phyloP scores from a whole-genome alignment of 2,329 filamentous ascomycete genomes.

The Delphinella strobiligena region DNA sequence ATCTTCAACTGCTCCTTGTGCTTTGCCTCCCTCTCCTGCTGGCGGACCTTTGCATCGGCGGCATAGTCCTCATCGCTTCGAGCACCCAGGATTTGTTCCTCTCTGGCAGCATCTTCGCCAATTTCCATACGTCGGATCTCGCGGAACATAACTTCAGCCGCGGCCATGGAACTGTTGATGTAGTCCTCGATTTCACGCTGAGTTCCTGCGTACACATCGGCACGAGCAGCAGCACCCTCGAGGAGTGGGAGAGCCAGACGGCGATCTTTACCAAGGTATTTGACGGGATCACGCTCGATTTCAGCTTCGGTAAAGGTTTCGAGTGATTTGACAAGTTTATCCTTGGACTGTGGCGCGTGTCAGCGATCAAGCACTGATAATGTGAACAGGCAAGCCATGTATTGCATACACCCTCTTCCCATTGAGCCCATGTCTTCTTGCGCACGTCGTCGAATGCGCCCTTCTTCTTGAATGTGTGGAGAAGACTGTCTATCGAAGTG shows the following conservation, averaged over 20 bases:
- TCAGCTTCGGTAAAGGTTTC: constrained; percentile 54
- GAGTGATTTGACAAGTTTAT: constrained; percentile 29
- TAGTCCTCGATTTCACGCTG: constrained; percentile 55
- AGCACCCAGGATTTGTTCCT: constrained; percentile 51
- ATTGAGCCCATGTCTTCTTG: constrained; percentile 65
- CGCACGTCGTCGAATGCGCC: constrained; percentile 69
- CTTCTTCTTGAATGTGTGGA: constrained; percentile 78
- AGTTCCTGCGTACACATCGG: constrained; percentile 61
- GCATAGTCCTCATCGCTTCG: constrained; percentile 67
- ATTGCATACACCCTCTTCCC: constrained; percentile 51
- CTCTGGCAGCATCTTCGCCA: constrained; percentile 54
- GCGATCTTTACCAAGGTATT: constrained; percentile 60
- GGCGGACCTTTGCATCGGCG: constrained; percentile 49
- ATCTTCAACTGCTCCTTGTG: constrained; percentile 48
- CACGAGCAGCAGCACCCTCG: constrained; percentile 66
- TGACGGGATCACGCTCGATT: constrained; percentile 57
- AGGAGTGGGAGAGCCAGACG: constrained; percentile 63
- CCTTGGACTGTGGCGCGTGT: constrained; percentile 51
- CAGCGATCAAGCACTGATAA: constrained; percentile 1
- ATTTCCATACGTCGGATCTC: constrained; percentile 56
- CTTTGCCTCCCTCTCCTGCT: constrained; percentile 48
- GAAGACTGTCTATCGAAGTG: constrained; percentile 59
- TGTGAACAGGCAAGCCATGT: background rate
- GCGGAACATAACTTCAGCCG: constrained; percentile 59
- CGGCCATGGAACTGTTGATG: constrained; percentile 50